Conservation (phyloP, 1,284 basidiomycete genomes). For the Ceratorhiza oryzae-sativae region DNA sequence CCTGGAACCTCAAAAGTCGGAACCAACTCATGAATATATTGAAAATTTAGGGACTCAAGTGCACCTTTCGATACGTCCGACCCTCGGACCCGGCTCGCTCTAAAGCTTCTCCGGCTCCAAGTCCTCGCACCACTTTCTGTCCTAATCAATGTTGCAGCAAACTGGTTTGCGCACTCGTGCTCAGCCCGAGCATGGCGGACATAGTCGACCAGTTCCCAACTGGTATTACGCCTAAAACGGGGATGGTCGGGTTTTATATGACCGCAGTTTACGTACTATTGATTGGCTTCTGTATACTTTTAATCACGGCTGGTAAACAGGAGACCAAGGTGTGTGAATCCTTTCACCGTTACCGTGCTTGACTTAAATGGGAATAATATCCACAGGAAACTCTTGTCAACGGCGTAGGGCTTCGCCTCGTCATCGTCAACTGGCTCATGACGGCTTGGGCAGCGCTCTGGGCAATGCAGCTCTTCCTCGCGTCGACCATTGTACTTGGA, state of each 20-base stretch:
- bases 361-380: neutral
- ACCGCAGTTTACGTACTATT: conserved; percentile 44
- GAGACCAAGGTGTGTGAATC: conserved; percentile 53
- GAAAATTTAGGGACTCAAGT: conserved; percentile 23
- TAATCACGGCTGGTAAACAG: conserved; percentile 54
- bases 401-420: conserved; percentile 58
- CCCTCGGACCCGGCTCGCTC: conserved; percentile 40
- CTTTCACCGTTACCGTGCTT: neutral
- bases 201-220: conserved; percentile 52
- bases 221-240: conserved; percentile 53
- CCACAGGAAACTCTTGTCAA: conserved; percentile 52
- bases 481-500: conserved; percentile 39
- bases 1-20: no score
- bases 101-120: conserved; percentile 53
- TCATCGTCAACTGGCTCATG: conserved; percentile 58
- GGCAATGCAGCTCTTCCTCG: conserved; percentile 41
- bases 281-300: conserved; percentile 56
- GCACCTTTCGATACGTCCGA: conserved; percentile 35
- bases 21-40: no score
- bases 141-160: conserved; percentile 48
- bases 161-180: conserved; percentile 43
- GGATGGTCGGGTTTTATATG: conserved; percentile 55
- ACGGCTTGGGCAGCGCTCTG: conserved; percentile 53
- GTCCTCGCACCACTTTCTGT: conserved; percentile 53
- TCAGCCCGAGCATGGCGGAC: conserved; percentile 45